Percentiles rank a stretch among this genome's conserved stretches.
phyloP scores from a whole-genome alignment of 768 basidiomycete genomes.

The Kwoniella botswanensis region DNA sequence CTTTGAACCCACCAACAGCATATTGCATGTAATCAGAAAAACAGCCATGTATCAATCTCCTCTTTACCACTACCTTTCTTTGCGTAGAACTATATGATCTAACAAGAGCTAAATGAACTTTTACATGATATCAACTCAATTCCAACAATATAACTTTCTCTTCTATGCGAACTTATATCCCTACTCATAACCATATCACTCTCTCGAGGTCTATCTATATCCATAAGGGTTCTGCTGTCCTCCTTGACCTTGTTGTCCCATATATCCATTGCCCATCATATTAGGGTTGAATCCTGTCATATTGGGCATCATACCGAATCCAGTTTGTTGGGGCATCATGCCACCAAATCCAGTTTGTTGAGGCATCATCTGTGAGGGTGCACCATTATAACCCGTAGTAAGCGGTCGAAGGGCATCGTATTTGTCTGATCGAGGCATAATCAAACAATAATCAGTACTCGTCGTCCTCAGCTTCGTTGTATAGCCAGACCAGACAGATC shows the following conservation, averaged over 20 bases:
- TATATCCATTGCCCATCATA: conserved; percentile 26
- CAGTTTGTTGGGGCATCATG: conserved; percentile 41
- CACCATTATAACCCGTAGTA: conserved; percentile 57
- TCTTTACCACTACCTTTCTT: background rate
- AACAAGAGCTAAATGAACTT: too few species aligned
- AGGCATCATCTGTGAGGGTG: conserved; percentile 44
- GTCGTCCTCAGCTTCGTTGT: too few species aligned
- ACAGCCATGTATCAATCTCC: background rate
- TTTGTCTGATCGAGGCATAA: conserved; percentile 40
- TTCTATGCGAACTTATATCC: background rate
- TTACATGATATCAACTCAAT: too few species aligned
- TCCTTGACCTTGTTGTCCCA: conserved; percentile 26
- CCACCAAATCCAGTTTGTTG: conserved; percentile 53
- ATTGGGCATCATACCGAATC: conserved; percentile 41
- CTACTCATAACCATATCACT: too few species aligned
- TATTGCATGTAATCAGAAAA: background rate
- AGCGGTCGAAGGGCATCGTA: conserved; percentile 59
- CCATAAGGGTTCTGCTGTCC: conserved; percentile 24
- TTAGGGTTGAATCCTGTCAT: conserved; percentile 49
- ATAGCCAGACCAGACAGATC: background rate
- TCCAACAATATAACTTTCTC: background rate
- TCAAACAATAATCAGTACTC: too few species aligned
- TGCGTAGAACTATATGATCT: too few species aligned
- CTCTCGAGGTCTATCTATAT: conserved; percentile 9
- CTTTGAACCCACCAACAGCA: too few species aligned